A percentile compares a stretch with the other conserved stretches of the same genome.
phyloP scores from a whole-genome alignment of 2,329 filamentous ascomycete species.

The Fusarium sterilihyphosum region DNA sequence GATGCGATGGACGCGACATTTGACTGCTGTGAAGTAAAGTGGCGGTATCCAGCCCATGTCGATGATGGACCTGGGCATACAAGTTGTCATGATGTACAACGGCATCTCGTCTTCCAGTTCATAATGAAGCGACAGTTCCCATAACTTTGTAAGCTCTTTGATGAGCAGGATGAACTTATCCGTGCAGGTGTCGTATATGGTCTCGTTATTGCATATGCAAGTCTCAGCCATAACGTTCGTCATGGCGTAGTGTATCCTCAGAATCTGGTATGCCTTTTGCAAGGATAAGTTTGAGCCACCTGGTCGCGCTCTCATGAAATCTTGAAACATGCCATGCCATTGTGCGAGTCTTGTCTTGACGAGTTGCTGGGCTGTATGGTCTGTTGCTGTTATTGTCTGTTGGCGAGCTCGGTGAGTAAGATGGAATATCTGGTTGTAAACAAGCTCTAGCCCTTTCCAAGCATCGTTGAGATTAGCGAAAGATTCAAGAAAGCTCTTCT shows the following conservation, averaged over 20 bases:
- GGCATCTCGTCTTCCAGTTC: constrained; percentile 12
- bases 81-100: constrained; percentile 20
- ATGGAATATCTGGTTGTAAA: constrained; percentile 38
- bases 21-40: constrained; percentile 57
- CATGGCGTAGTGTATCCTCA: constrained; percentile 55
- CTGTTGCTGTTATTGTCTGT: background rate
- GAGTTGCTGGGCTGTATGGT: constrained; percentile 13
- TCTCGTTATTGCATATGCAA: constrained; percentile 48
- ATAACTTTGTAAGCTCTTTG: constrained; percentile 28
- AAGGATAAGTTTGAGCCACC: constrained; percentile 28
- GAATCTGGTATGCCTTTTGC: constrained; percentile 41
- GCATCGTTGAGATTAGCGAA: constrained; percentile 31
- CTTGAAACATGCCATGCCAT: constrained; percentile 42
- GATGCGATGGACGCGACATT: constrained; percentile 56
- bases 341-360: constrained; percentile 23
- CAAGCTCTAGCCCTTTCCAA: constrained; percentile 27
- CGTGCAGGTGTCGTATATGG: constrained; percentile 50
- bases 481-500: background rate
- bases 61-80: constrained; percentile 48
- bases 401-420: constrained; percentile 27
- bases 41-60: constrained; percentile 58
- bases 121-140: constrained; percentile 7
- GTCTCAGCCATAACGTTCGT: constrained; percentile 54
- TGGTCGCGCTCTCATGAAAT: constrained; percentile 26
- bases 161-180: constrained; percentile 48